A percentile compares a stretch with the other conserved stretches of the same genome.
These are phyloP conservation scores for Salvia sclarea DNA, from an alignment of 305 asterid species.

Conservation along the genomic window DNA sequence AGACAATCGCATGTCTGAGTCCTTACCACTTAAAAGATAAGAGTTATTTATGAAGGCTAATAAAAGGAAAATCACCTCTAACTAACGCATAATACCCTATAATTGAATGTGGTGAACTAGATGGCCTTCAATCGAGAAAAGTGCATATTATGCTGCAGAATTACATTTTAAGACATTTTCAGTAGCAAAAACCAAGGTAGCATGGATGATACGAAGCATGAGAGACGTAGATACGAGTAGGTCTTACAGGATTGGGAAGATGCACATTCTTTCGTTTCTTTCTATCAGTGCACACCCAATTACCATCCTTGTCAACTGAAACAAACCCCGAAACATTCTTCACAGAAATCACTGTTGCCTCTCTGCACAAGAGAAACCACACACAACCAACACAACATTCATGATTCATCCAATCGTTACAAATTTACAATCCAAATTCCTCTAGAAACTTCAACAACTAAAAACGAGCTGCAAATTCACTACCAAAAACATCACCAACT, in stretches of 20 bases:
- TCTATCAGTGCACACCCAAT: slow-evolving; percentile 58
- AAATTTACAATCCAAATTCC: slow-evolving; percentile 8
- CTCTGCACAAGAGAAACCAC: slow-evolving; percentile 49
- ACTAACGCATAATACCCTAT: not conserved
- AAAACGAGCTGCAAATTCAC: not conserved
- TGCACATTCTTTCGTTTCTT: slow-evolving; percentile 38
- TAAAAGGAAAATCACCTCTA: not conserved
- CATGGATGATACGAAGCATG: slow-evolving; percentile 1
- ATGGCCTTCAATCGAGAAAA: not conserved
- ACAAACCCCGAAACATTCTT: slow-evolving; percentile 55
- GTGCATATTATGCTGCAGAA: not conserved
- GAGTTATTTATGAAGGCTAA: not conserved
- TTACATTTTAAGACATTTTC: not conserved
- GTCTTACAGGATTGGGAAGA: slow-evolving; percentile 66
- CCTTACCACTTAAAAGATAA: not conserved
- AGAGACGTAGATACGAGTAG: slow-evolving; percentile 13
- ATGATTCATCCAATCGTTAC: slow-evolving; percentile 3
- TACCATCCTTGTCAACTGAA: slow-evolving; percentile 51
- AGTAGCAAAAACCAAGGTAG: not conserved
- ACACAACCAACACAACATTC: not conserved
- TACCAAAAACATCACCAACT: not conserved
- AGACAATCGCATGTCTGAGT: not conserved
- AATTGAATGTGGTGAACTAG: not conserved
- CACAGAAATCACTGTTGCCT: slow-evolving; percentile 62
- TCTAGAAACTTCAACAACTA: not conserved